A percentile compares a stretch with the other conserved stretches of the same genome.
These are phyloP conservation scores for Paracamarosporium sp. DNA, from an alignment of 2,329 filamentous ascomycete species.

Conservation along the genomic window DNA sequence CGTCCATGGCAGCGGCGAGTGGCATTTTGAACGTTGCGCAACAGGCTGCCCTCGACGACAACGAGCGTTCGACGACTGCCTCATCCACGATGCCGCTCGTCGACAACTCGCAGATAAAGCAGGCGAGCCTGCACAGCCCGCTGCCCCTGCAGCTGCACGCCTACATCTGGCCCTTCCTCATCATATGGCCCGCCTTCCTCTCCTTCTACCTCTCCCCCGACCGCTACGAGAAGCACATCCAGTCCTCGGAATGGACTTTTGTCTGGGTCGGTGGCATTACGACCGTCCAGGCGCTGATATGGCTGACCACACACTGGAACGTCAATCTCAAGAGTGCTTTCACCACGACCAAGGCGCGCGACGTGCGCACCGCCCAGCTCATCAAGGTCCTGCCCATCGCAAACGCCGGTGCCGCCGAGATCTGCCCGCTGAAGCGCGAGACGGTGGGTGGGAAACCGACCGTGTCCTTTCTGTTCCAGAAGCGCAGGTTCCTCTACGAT, in stretches of 20 bases:
- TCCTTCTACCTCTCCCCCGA: slow-evolving; percentile 83
- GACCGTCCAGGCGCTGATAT: slow-evolving; percentile 85
- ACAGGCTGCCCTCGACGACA: neutral
- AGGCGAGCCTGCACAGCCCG: slow-evolving; percentile 86
- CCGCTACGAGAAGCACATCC: slow-evolving; percentile 89
- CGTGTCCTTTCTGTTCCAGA: slow-evolving; percentile 94
- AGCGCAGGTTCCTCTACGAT: slow-evolving; percentile 91
- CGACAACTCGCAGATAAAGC: slow-evolving; percentile 87
- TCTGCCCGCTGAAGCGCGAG: slow-evolving; percentile 81
- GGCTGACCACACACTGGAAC: slow-evolving; percentile 98
- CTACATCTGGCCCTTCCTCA: slow-evolving; percentile 91
- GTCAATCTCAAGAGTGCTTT: slow-evolving; percentile 84
- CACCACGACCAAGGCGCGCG: slow-evolving; percentile 74
- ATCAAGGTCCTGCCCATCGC: slow-evolving; percentile 92
- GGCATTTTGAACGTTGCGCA: slow-evolving; percentile 4
- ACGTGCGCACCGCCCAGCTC: slow-evolving; percentile 75
- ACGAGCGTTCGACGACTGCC: slow-evolving; percentile 15
- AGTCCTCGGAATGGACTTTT: slow-evolving; percentile 97
- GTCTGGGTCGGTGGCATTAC: slow-evolving; percentile 90
- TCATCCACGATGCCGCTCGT: slow-evolving; percentile 69
- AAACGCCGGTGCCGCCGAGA: slow-evolving; percentile 89
- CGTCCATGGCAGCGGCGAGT: neutral
- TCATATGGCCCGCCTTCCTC: slow-evolving; percentile 92
- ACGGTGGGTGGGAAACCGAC: slow-evolving; percentile 77
- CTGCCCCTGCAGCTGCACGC: slow-evolving; percentile 80